Conservation (phyloP, 345 rosid species). For the Brassica rapa region DNA sequence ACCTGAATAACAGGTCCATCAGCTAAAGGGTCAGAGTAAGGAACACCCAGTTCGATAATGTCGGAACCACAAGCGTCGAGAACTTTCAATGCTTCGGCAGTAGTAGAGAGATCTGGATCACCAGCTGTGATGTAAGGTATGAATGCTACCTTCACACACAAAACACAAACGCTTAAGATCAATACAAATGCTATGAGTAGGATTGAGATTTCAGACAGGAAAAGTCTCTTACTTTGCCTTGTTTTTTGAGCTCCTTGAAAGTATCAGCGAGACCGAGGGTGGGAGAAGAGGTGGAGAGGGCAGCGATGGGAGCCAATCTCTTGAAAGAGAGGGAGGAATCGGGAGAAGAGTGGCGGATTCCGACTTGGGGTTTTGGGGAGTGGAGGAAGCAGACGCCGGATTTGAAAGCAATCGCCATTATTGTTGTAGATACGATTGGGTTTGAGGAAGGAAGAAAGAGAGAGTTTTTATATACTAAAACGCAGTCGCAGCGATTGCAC, state of each 20-base stretch:
- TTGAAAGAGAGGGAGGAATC: slow-evolving; percentile 45
- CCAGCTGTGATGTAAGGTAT: slow-evolving; percentile 96
- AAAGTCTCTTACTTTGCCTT: slow-evolving; percentile 62
- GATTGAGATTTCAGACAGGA: background rate
- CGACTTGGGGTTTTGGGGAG: slow-evolving; percentile 40
- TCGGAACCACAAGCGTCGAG: slow-evolving; percentile 81
- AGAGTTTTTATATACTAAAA: background rate
- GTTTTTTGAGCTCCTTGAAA: slow-evolving; percentile 57
- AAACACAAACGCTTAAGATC: background rate
- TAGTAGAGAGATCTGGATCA: slow-evolving; percentile 92
- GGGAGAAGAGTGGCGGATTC: slow-evolving; percentile 26
- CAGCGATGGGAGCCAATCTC: slow-evolving; percentile 55
- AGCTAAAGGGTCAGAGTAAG: slow-evolving; percentile 94
- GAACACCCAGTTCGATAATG: slow-evolving; percentile 82
- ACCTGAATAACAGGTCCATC: slow-evolving; percentile 99
- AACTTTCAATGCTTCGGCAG: slow-evolving; percentile 81
- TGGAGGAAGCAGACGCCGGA: slow-evolving; percentile 33
- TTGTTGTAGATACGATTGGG: background rate
- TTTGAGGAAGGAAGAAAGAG: slow-evolving; percentile 6
- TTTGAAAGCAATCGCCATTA: slow-evolving; percentile 41
- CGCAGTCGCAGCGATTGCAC: slow-evolving; percentile 17
- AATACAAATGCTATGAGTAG: no score
- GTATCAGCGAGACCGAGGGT: slow-evolving; percentile 67
- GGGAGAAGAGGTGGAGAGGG: slow-evolving; percentile 45
- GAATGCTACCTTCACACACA: slow-evolving; percentile 67